Evolutionary conservation across 2,329 filamentous ascomycete species (phyloP), one percentile per base, ranked within the genome.

Genomic region (Exophiala lecanii-corni): DNA sequence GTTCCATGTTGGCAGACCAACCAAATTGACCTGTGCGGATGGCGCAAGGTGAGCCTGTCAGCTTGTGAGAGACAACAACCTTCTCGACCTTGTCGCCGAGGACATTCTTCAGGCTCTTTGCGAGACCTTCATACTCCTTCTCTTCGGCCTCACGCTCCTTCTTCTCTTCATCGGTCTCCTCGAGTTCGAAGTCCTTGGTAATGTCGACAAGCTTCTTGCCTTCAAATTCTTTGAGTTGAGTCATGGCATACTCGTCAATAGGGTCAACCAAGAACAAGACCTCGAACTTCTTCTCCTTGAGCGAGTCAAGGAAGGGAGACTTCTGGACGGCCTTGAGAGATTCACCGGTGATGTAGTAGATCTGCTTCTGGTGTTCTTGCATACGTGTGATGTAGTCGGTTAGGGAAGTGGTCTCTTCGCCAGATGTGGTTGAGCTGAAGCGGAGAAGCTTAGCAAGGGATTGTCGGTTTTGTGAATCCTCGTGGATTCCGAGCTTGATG

Each of bases 311-410:
- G 91, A 98, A 98, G 62, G 92, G 92, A 59, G 92, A 98, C 80
- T 95, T 94, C 71, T 84, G 75, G 58, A 98, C 92, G 58, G 92
- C 92, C 82, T 96, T 96, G 76, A 94, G 83, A 45, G 91, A 95
- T 83, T 98, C 92, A 75, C 92, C 92, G 55, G 92, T 98, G 80
- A 98, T 98, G 87, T 97, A 98, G 85, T 98, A 98, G 74, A 98
- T 89, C 76, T 98, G 89, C 84, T 97, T 96, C 84, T 98, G 92
- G 80, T 97, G 91, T 80, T 97, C 91, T 49, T 88, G 85, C 92
- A 98, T 98, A 75, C 92, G 92, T 58, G 92, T 96, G 69, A 97
- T 79, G 73, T 98, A 98, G 84, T 98, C 92, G 52, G 83, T 70
- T 67, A 98, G 86, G 43, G 92, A 98, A 59, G 91, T 97, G 65